Conservation (phyloP, 2,329 filamentous ascomycete species). For the Colletotrichum musae region DNA sequence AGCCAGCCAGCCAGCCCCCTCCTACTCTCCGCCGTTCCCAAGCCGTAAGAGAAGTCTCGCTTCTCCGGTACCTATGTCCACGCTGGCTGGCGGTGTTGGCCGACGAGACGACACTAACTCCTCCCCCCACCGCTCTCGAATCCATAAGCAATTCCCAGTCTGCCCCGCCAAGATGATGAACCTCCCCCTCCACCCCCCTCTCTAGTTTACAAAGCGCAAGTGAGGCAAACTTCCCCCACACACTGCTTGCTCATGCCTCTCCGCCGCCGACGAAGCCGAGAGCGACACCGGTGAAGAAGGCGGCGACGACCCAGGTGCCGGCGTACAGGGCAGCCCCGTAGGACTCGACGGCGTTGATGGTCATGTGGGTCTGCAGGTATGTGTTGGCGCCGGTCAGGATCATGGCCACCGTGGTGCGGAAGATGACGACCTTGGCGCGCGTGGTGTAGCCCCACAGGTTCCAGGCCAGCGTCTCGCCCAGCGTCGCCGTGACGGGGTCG, state of each 20-base stretch:
- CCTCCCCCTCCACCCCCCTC: neutral
- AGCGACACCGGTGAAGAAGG: conserved; percentile 70
- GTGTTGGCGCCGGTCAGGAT: conserved; percentile 71
- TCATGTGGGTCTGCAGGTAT: conserved; percentile 75
- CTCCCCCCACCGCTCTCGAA: conserved; percentile 9
- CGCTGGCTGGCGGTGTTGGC: conserved; percentile 14
- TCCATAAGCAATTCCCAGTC: conserved; percentile 15
- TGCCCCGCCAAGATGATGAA: conserved; percentile 14
- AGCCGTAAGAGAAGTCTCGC: neutral
- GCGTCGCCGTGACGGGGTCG: conserved; percentile 74
- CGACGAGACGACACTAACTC: conserved; percentile 14
- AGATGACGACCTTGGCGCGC: conserved; percentile 74
- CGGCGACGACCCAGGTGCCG: conserved; percentile 79
- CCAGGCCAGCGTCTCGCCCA: conserved; percentile 79
- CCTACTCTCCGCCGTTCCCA: conserved; percentile 14
- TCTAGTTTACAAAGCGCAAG: conserved; percentile 10
- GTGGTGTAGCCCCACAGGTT: conserved; percentile 80
- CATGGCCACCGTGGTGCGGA: conserved; percentile 73
- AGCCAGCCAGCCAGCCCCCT: conserved; percentile 2
- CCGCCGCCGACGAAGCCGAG: conserved; percentile 66
- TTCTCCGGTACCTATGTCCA: neutral
- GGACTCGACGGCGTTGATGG: conserved; percentile 78
- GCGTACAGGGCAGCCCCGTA: conserved; percentile 81
- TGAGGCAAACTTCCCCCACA: conserved; percentile 10
- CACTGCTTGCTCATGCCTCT: conserved; percentile 35